Evolutionary conservation across 768 basidiomycete species (phyloP).

Genomic region (Mycena filopes): DNA sequence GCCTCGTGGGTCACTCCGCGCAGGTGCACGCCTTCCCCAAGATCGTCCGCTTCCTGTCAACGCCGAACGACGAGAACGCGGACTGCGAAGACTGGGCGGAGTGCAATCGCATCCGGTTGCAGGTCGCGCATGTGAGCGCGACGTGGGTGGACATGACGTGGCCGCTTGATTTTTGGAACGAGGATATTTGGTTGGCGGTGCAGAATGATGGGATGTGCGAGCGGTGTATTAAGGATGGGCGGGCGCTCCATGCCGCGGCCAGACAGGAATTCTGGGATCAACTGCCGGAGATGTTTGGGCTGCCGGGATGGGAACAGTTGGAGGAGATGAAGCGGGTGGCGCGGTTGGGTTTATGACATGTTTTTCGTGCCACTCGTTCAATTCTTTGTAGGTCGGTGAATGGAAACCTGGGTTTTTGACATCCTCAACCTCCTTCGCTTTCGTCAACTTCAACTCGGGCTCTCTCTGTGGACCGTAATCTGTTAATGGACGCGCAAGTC

Average conservation of each 20-base stretch:
- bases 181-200: neutral
- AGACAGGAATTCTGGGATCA: constrained; percentile 9
- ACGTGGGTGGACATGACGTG: neutral
- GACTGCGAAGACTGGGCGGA: neutral
- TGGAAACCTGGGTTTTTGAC: no score
- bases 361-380: no score
- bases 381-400: no score
- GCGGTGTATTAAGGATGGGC: neutral
- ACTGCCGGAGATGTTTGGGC: constrained; percentile 16
- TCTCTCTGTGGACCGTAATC: no score
- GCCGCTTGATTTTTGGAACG: neutral
- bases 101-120: neutral
- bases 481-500: no score
- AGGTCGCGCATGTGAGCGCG: no score
- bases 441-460: no score
- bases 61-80: neutral
- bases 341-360: neutral
- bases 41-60: neutral
- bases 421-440: no score
- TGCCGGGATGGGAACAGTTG: constrained; percentile 12
- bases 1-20: neutral
- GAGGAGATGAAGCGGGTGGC: constrained; percentile 6
- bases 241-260: neutral
- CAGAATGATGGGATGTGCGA: neutral
- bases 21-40: neutral